phyloP scores from a whole-genome alignment of 768 basidiomycete species.

The Gloeostereum incarnatum region DNA sequence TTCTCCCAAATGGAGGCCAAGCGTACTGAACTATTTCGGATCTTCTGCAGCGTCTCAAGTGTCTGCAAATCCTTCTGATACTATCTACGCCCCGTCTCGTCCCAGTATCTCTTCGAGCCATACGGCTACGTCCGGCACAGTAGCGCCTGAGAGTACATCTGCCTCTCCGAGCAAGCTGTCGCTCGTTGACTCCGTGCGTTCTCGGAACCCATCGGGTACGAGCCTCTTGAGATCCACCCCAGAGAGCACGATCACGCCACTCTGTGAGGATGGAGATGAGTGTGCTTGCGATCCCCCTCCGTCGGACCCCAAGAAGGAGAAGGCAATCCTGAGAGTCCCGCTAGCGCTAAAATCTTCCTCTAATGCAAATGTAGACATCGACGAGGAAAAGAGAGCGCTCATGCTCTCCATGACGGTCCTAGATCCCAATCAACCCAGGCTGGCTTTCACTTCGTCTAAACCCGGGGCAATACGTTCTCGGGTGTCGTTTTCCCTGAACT shows the following conservation, averaged over 20 bases:
- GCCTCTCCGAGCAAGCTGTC: slow-evolving; percentile 29
- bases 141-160: too few species aligned
- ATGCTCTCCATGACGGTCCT: background rate
- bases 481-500: slow-evolving; percentile 29
- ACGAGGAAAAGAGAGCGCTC: slow-evolving; percentile 13
- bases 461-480: slow-evolving; percentile 6
- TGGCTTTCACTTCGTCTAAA: slow-evolving; percentile 25
- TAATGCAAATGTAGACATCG: slow-evolving; percentile 13
- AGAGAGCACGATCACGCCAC: slow-evolving; percentile 15
- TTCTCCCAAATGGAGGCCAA: slow-evolving; percentile 51
- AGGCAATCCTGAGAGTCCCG: slow-evolving; percentile 15
- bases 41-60: slow-evolving; percentile 35
- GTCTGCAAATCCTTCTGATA: slow-evolving; percentile 31
- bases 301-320: background rate
- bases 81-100: slow-evolving; percentile 32
- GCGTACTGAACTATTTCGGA: slow-evolving; percentile 55
- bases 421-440: slow-evolving; percentile 17
- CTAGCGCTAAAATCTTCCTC: slow-evolving; percentile 19
- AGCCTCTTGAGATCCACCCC: slow-evolving; percentile 21
- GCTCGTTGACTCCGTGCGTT: slow-evolving; percentile 30
- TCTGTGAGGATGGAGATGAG: slow-evolving; percentile 6
- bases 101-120: slow-evolving; percentile 55
- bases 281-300: background rate
- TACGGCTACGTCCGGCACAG: too few species aligned
- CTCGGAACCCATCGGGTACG: slow-evolving; percentile 19